phyloP scores from a whole-genome alignment of 2,329 filamentous ascomycete species.

The Niveomyces coronatus region DNA sequence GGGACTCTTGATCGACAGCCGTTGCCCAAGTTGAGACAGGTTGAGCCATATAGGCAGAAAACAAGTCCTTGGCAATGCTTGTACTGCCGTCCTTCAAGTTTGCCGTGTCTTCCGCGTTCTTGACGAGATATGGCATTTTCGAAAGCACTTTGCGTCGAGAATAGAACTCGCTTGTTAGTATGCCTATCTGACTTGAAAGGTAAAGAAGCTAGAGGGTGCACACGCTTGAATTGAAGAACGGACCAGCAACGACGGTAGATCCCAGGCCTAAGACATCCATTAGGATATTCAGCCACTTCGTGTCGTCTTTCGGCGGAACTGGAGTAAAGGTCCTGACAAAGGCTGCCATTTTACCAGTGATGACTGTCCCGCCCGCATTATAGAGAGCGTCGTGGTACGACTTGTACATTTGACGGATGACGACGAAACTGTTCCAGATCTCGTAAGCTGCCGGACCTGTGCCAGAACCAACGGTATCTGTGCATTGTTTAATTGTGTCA shows the following conservation, averaged over 20 bases:
- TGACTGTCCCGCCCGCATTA: not conserved
- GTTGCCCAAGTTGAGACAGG: not conserved
- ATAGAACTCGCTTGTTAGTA: not conserved
- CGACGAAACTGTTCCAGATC: not conserved
- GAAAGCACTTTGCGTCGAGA: not conserved
- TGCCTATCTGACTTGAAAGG: not conserved
- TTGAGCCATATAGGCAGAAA: not conserved
- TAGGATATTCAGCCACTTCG: not conserved
- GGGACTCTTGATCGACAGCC: not conserved
- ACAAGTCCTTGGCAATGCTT: slow-evolving; percentile 1
- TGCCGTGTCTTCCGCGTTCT: not conserved
- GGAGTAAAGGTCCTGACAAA: slow-evolving; percentile 1
- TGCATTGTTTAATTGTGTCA: too few species aligned
- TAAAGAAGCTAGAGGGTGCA: not conserved
- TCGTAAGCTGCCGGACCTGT: not conserved
- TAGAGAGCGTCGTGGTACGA: not conserved
- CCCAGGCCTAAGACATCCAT: not conserved
- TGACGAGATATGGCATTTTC: not conserved
- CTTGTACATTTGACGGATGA: not conserved
- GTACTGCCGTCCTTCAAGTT: slow-evolving; percentile 3
- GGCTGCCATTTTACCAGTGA: not conserved
- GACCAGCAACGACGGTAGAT: slow-evolving; percentile 1
- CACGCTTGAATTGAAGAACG: slow-evolving; percentile 2
- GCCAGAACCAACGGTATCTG: too few species aligned
- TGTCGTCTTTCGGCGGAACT: slow-evolving; percentile 1